phyloP scores from a whole-genome alignment of 305 asterid genomes.

The Ruellia speciosa region DNA sequence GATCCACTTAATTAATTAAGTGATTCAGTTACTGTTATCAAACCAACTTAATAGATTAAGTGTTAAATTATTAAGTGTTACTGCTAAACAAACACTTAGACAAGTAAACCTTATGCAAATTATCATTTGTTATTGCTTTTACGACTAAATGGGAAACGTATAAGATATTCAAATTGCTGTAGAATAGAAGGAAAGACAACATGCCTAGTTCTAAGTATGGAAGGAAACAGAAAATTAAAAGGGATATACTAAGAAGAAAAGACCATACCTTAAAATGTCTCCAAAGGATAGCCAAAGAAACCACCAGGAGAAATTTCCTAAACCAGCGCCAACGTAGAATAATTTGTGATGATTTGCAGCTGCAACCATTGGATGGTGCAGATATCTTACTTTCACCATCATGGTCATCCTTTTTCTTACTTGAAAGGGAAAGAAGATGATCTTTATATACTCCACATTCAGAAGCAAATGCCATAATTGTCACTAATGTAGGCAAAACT shows the following conservation, averaged over 20 bases:
- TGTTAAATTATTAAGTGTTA: too few relatives aligned
- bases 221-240: background rate
- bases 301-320: constrained; percentile 45
- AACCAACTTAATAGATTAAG: too few relatives aligned
- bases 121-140: too few relatives aligned
- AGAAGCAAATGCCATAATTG: constrained; percentile 42
- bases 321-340: constrained; percentile 39
- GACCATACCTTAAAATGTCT: constrained; percentile 57
- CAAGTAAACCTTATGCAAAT: too few relatives aligned
- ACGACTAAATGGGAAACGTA: background rate
- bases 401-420: constrained; percentile 72
- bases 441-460: constrained; percentile 58
- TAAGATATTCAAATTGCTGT: background rate
- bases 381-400: constrained; percentile 26
- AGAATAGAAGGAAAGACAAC: background rate
- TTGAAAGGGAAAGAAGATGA: constrained; percentile 46
- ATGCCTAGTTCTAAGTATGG: background rate
- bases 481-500: constrained; percentile 51
- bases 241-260: background rate
- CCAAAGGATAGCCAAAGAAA: constrained; percentile 47
- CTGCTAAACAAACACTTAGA: too few relatives aligned
- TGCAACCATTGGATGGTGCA: constrained; percentile 8
- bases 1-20: too few relatives aligned
- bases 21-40: too few relatives aligned
- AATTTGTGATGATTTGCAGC: constrained; percentile 15